Percentiles rank a stretch among this genome's conserved stretches.
phyloP scores from a whole-genome alignment of 2,329 filamentous ascomycete species.

The Pyrenophora graminea region DNA sequence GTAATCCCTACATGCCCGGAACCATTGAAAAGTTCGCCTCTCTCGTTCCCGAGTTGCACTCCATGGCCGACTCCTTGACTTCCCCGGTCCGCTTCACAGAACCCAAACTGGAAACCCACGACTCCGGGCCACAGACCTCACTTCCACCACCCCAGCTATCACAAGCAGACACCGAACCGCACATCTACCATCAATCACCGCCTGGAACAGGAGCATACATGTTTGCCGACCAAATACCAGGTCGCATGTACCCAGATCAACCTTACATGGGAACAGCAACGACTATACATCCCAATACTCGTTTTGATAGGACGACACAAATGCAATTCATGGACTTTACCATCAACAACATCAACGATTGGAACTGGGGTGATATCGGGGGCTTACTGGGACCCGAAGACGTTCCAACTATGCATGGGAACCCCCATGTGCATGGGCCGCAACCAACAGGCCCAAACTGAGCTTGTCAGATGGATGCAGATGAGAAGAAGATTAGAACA shows the following conservation, averaged over 20 bases:
- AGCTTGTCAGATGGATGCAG: neutral
- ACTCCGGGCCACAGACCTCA: conserved; percentile 4
- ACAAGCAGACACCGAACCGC: conserved; percentile 18
- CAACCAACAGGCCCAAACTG: conserved; percentile 9
- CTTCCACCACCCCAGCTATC: conserved; percentile 17
- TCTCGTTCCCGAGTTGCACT: conserved; percentile 44
- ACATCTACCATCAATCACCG: conserved; percentile 27
- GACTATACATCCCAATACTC: conserved; percentile 20
- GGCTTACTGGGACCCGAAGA: conserved; percentile 31
- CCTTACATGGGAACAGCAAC: conserved; percentile 16
- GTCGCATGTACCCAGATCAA: conserved; percentile 29
- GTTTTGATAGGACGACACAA: conserved; percentile 36
- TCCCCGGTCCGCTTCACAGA: conserved; percentile 12
- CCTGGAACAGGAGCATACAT: conserved; percentile 37
- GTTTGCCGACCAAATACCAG: conserved; percentile 32
- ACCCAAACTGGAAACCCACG: conserved; percentile 11
- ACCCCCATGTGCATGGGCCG: conserved; percentile 10
- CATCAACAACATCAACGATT: conserved; percentile 42
- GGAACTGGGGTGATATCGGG: conserved; percentile 43
- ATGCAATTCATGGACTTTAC: conserved; percentile 46
- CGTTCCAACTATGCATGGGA: conserved; percentile 13
- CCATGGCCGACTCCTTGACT: conserved; percentile 38
- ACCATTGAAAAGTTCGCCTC: conserved; percentile 46
- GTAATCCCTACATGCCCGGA: conserved; percentile 44
- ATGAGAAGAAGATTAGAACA: neutral